Evolutionary conservation across 768 basidiomycete species (phyloP).

Genomic region (Russula brevipes): DNA sequence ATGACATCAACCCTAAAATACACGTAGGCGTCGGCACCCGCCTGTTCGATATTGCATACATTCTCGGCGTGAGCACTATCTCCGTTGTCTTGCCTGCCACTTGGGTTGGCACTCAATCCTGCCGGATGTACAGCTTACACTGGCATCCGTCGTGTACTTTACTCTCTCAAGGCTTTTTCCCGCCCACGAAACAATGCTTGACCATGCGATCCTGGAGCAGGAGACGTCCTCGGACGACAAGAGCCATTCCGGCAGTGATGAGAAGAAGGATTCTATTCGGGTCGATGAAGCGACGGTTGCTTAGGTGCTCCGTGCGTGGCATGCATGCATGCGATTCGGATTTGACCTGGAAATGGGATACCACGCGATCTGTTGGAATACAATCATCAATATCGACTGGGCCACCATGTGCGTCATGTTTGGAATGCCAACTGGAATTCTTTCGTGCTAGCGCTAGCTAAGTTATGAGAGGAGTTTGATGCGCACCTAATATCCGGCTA

Average conservation of each 20-base stretch:
- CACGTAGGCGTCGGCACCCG: slow-evolving; percentile 51
- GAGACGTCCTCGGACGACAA: background rate
- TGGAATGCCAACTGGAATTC: background rate
- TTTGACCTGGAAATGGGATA: background rate
- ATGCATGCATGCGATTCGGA: background rate
- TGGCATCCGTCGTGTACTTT: slow-evolving; percentile 20
- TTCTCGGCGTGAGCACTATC: slow-evolving; percentile 53
- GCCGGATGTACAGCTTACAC: slow-evolving; percentile 10
- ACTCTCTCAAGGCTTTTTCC: slow-evolving; percentile 21
- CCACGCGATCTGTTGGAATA: background rate
- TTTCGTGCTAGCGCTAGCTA: background rate
- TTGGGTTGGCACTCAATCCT: background rate
- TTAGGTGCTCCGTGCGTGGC: background rate
- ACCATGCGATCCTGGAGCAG: slow-evolving; percentile 14
- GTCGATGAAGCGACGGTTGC: background rate
- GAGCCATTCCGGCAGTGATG: background rate
- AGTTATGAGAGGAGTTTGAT: background rate
- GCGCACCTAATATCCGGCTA: background rate
- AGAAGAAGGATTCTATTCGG: background rate
- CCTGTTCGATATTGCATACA: slow-evolving; percentile 69
- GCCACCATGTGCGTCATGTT: background rate
- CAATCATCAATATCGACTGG: background rate
- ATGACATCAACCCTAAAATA: slow-evolving; percentile 63
- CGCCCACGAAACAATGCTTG: slow-evolving; percentile 23
- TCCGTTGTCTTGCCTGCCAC: background rate